A percentile compares a stretch with the other conserved stretches of the same genome.
These are phyloP conservation scores for Chenopodium formosanum DNA, from an alignment of 148 eudicot genomes.

Conservation along the genomic window DNA sequence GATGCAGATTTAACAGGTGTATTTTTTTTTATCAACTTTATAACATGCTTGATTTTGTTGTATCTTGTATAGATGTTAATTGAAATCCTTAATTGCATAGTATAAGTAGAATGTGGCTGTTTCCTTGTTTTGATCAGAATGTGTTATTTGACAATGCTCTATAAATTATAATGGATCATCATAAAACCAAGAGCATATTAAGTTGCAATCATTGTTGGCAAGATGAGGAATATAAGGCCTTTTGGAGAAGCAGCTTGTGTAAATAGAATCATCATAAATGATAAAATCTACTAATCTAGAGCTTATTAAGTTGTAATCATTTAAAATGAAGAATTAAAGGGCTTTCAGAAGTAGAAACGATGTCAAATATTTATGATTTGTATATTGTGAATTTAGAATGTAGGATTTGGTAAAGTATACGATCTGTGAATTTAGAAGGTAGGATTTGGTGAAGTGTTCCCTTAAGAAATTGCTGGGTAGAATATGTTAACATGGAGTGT, in stretches of 20 bases:
- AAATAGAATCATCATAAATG: neutral
- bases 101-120: neutral
- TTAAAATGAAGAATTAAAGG: too few species aligned
- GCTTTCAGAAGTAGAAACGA: neutral
- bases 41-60: neutral
- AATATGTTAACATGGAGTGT: neutral
- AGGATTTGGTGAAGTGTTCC: neutral
- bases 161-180: neutral
- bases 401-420: too few species aligned
- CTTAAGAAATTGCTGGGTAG: neutral
- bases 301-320: too few species aligned
- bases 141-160: neutral
- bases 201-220: neutral
- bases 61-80: neutral
- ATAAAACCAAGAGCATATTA: neutral
- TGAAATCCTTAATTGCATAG: neutral
- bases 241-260: neutral
- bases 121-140: neutral
- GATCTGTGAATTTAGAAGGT: too few species aligned
- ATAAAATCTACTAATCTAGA: too few species aligned
- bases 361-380: neutral
- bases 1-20: constrained; percentile 97
- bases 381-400: neutral
- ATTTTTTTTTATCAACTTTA: neutral
- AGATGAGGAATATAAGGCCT: neutral